These are phyloP conservation scores for Lecanoromycetidae sp. DNA, from an alignment of 2,329 filamentous ascomycete genomes.

Conservation along the genomic window DNA sequence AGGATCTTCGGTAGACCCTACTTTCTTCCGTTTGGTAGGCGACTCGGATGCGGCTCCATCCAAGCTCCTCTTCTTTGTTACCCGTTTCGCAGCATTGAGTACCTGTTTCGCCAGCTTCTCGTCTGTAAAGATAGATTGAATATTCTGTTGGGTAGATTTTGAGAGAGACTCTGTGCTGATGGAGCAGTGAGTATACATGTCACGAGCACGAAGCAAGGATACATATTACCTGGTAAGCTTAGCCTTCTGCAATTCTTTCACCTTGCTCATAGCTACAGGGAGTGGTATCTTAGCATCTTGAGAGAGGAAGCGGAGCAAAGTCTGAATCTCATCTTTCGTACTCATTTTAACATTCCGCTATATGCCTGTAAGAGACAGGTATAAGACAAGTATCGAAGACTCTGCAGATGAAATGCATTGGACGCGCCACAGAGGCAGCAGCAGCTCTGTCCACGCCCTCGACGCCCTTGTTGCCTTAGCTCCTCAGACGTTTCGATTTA, in stretches of 20 bases:
- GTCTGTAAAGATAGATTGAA: constrained; percentile 37
- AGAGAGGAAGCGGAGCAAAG: constrained; percentile 44
- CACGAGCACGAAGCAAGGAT: constrained; percentile 10
- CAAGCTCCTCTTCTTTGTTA: constrained; percentile 42
- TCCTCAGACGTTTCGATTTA: too few species aligned
- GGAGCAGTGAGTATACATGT: constrained; percentile 12
- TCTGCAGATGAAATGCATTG: too few species aligned
- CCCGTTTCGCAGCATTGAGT: constrained; percentile 44
- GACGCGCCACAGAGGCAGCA: too few species aligned
- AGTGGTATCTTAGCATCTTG: constrained; percentile 47
- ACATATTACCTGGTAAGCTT: constrained; percentile 6
- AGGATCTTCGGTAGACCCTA: constrained; percentile 6
- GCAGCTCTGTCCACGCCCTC: too few species aligned
- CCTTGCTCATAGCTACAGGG: constrained; percentile 42
- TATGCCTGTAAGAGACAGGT: too few species aligned
- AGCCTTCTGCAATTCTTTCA: constrained; percentile 41
- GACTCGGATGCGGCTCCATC: constrained; percentile 26
- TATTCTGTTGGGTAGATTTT: constrained; percentile 33
- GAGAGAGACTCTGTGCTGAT: constrained; percentile 36
- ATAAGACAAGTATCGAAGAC: too few species aligned
- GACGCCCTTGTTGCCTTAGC: too few species aligned
- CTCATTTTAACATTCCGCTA: constrained; percentile 16
- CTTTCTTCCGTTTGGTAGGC: constrained; percentile 29
- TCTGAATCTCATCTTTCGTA: constrained; percentile 28
- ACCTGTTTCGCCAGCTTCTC: constrained; percentile 46